Conservation (phyloP, 139 green algal genomes). For the Chlamydomonas asymmetrica region DNA sequence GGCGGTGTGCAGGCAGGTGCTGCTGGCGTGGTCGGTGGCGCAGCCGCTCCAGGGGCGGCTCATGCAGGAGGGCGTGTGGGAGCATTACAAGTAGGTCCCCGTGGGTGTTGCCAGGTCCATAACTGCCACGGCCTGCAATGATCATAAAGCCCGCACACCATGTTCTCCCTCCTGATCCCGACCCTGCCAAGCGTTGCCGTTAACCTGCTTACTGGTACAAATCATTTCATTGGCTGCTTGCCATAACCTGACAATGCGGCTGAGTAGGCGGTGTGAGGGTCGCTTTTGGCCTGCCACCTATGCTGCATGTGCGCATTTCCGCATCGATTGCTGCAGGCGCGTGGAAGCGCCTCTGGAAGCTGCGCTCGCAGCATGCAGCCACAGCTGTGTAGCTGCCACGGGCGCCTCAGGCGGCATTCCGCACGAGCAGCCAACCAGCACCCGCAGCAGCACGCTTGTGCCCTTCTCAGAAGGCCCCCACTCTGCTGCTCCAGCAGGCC, state of each 20-base stretch:
- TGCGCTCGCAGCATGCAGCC: background rate
- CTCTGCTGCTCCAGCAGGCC: no score
- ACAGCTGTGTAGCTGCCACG: background rate
- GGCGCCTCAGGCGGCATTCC: background rate
- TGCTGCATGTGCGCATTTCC: background rate
- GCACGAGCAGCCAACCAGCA: background rate
- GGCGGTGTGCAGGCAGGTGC: background rate
- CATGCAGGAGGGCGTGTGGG: slow-evolving; percentile 6
- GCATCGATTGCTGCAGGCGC: background rate
- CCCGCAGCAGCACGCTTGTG: background rate
- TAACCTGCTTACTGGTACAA: background rate
- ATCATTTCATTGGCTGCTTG: background rate
- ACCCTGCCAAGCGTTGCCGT: background rate
- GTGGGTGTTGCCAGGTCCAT: background rate
- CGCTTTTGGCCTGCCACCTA: background rate
- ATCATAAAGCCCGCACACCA: background rate
- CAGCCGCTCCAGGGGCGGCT: slow-evolving; percentile 10
- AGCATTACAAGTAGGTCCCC: slow-evolving; percentile 10
- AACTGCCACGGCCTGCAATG: background rate
- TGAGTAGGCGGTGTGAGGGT: no score
- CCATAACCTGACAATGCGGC: no score
- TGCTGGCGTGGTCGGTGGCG: slow-evolving; percentile 14
- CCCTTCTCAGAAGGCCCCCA: background rate
- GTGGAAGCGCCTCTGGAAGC: slow-evolving; percentile 22
- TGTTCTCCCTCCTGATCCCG: background rate